A percentile compares a stretch with the other conserved stretches of the same genome.
Conservation (phyloP, 169 alveolate genomes). For the Plasmodium cynomolgi region DNA sequence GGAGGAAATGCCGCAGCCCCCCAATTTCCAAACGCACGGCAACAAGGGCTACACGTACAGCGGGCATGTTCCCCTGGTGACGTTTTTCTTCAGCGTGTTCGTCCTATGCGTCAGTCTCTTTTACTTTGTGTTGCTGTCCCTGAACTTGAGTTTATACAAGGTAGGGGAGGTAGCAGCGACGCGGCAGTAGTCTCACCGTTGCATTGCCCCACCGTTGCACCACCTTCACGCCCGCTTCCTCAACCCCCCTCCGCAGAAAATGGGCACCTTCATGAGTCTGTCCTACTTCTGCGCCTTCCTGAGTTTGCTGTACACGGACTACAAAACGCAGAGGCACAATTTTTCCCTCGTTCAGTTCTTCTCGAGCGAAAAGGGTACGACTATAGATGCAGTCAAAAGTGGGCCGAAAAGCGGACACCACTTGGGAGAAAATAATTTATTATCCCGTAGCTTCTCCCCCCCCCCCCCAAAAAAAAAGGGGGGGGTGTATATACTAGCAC, state of each 20-base stretch:
- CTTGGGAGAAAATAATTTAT: background rate
- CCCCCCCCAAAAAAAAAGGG: background rate
- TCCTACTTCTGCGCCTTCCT: conserved; percentile 41
- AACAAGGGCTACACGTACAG: conserved; percentile 12
- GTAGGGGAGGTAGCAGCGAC: background rate
- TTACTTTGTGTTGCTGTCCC: conserved; percentile 30
- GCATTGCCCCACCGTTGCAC: background rate
- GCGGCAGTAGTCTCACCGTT: background rate
- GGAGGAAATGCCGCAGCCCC: conserved; percentile 33
- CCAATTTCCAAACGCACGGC: conserved; percentile 10
- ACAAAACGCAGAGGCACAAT: conserved; percentile 54
- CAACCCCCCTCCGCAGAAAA: conserved; percentile 10
- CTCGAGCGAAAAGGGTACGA: conserved; percentile 61
- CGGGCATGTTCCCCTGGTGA: conserved; percentile 22
- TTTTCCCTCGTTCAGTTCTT: conserved; percentile 50
- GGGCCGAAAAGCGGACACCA: background rate
- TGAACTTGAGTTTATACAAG: conserved; percentile 49
- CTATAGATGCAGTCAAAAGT: background rate
- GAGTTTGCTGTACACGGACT: conserved; percentile 30
- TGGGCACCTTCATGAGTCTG: conserved; percentile 44
- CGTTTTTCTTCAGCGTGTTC: conserved; percentile 24
- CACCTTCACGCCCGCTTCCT: background rate
- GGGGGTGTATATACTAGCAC: background rate
- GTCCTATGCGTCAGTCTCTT: conserved; percentile 35
- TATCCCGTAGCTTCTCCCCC: background rate